Evolutionary conservation across 805 yeast species (phyloP).

Genomic region (Sugiyamaella qingdaonensis): DNA sequence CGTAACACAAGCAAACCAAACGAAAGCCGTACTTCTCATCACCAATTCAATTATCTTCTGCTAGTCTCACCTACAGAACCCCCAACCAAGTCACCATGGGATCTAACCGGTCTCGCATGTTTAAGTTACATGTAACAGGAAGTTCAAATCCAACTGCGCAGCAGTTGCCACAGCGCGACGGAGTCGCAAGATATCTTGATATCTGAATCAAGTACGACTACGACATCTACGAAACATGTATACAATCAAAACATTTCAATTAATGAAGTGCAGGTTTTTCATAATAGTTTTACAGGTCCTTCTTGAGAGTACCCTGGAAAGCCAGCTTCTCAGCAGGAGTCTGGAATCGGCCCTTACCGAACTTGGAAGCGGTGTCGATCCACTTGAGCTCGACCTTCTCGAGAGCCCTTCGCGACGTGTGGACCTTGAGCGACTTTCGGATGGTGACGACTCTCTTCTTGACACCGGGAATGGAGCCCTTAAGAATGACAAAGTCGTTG

Average conservation of each 20-base stretch:
- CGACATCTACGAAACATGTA: neutral
- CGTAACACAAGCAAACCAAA: no score
- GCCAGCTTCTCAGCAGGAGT: conserved; percentile 99
- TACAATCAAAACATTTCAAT: neutral
- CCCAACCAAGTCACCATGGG: no score
- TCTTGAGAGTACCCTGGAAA: conserved; percentile 99
- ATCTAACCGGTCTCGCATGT: no score
- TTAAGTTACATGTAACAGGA: no score
- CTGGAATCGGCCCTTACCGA: conserved; percentile 99
- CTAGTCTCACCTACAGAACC: no score
- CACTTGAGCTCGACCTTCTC: conserved; percentile 97
- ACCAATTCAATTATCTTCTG: no score
- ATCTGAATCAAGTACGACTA: no score
- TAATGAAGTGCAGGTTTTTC: neutral
- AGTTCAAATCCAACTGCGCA: no score
- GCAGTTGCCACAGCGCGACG: no score
- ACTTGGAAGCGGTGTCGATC: conserved; percentile 99
- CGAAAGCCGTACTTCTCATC: no score
- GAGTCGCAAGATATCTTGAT: no score
- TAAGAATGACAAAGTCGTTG: conserved; percentile 95
- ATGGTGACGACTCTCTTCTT: conserved; percentile 99
- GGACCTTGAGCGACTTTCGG: conserved; percentile 97
- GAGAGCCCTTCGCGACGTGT: conserved; percentile 95
- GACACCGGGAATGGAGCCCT: conserved; percentile 99
- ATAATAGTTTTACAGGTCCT: conserved; percentile 53